Percentiles rank a stretch among this genome's conserved stretches.
These are phyloP conservation scores for Coemansia sp. DNA, from an alignment of 192 early-diverging fungal species.

Conservation along the genomic window DNA sequence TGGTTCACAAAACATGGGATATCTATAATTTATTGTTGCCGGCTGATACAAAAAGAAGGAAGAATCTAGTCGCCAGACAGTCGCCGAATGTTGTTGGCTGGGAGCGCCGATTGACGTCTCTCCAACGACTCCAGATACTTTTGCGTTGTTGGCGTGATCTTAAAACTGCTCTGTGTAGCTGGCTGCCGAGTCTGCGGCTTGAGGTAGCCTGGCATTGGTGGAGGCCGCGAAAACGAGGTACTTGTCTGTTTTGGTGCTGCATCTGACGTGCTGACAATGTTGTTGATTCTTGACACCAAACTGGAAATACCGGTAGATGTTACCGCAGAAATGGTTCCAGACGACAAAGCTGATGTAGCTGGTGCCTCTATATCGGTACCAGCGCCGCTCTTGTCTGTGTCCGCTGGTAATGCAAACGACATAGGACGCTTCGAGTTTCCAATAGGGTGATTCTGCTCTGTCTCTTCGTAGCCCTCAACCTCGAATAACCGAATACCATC, in stretches of 20 bases:
- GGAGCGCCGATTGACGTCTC: not conserved
- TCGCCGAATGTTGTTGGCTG: too few relatives aligned
- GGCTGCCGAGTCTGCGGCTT: conserved; percentile 1
- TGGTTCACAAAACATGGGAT: too few relatives aligned
- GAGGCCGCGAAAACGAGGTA: conserved; percentile 26
- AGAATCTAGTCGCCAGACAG: not conserved
- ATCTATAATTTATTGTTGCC: too few relatives aligned
- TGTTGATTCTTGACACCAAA: conserved; percentile 44
- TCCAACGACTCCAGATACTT: conserved; percentile 49
- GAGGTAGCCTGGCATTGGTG: conserved; percentile 29
- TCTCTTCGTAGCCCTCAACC: conserved; percentile 53
- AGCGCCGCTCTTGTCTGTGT: not conserved
- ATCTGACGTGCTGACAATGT: conserved; percentile 20
- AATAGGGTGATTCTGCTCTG: conserved; percentile 20
- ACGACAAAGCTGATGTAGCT: not conserved
- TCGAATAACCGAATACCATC: conserved; percentile 49
- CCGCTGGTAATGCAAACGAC: conserved; percentile 22
- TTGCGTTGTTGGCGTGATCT: conserved; percentile 50
- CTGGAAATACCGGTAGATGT: conserved; percentile 27
- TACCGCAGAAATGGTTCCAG: not conserved
- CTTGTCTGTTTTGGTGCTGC: not conserved
- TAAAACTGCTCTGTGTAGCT: conserved; percentile 7
- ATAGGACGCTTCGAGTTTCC: conserved; percentile 7
- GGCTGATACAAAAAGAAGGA: not conserved
- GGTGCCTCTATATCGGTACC: conserved; percentile 6